These are phyloP conservation scores for Phellopilus nigrolimitatus DNA, from an alignment of 1,284 basidiomycete genomes.

Conservation along the genomic window DNA sequence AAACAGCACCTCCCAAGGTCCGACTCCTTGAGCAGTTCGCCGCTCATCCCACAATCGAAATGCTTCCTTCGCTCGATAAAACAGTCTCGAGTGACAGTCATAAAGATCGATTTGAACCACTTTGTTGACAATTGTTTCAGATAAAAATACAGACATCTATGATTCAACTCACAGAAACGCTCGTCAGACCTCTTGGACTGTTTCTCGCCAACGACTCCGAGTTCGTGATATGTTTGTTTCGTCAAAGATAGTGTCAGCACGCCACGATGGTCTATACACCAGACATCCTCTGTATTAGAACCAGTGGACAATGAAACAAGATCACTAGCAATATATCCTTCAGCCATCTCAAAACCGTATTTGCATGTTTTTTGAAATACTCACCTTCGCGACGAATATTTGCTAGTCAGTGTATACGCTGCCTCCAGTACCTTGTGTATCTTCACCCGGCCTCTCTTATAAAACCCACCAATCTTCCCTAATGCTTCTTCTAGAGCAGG, in stretches of 20 bases:
- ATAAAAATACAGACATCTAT: slow-evolving; percentile 5
- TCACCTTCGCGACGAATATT: slow-evolving; percentile 5
- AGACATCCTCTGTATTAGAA: slow-evolving; percentile 41
- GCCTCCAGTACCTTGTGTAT: slow-evolving; percentile 5
- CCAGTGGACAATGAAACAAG: slow-evolving; percentile 5
- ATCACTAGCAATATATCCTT: background rate
- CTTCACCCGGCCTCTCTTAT: background rate
- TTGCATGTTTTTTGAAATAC: background rate
- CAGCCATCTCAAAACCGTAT: background rate
- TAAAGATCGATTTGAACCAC: too few species aligned
- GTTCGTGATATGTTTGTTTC: slow-evolving; percentile 55
- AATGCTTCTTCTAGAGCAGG: slow-evolving; percentile 2
- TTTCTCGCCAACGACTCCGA: too few species aligned
- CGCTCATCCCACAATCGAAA: too few species aligned
- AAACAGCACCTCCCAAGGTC: too few species aligned
- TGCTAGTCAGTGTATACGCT: background rate
- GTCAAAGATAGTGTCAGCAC: slow-evolving; percentile 49
- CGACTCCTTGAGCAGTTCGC: too few species aligned
- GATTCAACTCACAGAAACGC: slow-evolving; percentile 34
- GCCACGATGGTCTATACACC: slow-evolving; percentile 59
- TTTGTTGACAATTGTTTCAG: background rate
- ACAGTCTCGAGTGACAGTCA: too few species aligned
- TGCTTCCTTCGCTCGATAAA: too few species aligned
- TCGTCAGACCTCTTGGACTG: slow-evolving; percentile 39
- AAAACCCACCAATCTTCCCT: background rate